phyloP scores from a whole-genome alignment of 2,329 filamentous ascomycete species.

The Fusarium sp. region DNA sequence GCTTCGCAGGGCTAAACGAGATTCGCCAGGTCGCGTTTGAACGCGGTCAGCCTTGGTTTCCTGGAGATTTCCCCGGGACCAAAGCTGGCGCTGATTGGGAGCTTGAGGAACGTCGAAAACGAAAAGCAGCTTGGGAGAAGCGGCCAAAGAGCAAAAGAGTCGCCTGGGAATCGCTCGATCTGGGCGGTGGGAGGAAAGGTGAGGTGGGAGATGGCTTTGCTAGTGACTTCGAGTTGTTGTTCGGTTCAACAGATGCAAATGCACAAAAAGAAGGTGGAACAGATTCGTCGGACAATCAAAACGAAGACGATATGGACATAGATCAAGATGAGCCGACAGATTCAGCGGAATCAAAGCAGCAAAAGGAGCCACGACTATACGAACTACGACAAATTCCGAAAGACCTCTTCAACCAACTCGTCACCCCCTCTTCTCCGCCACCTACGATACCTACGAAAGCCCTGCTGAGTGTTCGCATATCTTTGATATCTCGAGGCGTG shows the following conservation, averaged over 20 bases:
- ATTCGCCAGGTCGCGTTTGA: constrained; percentile 85
- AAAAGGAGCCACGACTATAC: constrained; percentile 15
- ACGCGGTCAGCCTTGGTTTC: constrained; percentile 82
- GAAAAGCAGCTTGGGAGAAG: constrained; percentile 80
- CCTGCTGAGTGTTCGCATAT: constrained; percentile 72
- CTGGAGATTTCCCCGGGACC: constrained; percentile 84
- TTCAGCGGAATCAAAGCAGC: constrained; percentile 1
- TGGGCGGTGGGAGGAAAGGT: constrained; percentile 79
- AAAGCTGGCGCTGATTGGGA: constrained; percentile 84
- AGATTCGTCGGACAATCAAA: constrained; percentile 33
- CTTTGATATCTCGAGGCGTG: constrained; percentile 75
- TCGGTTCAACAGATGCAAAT: constrained; percentile 50
- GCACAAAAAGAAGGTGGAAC: constrained; percentile 15
- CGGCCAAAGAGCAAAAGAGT: constrained; percentile 84
- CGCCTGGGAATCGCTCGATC: constrained; percentile 77
- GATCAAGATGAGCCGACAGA: constrained; percentile 36
- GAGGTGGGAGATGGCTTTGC: constrained; percentile 85
- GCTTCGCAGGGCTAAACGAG: constrained; percentile 85
- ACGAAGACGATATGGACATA: constrained; percentile 49
- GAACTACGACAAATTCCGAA: constrained; percentile 43
- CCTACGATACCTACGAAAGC: constrained; percentile 50
- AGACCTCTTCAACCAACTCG: constrained; percentile 48
- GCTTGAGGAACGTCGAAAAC: constrained; percentile 71
- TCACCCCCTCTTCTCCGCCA: constrained; percentile 34
- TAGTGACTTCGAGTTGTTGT: constrained; percentile 83